Evolutionary conservation across 768 basidiomycete genomes (phyloP).

Genomic region (Mycena pura): DNA sequence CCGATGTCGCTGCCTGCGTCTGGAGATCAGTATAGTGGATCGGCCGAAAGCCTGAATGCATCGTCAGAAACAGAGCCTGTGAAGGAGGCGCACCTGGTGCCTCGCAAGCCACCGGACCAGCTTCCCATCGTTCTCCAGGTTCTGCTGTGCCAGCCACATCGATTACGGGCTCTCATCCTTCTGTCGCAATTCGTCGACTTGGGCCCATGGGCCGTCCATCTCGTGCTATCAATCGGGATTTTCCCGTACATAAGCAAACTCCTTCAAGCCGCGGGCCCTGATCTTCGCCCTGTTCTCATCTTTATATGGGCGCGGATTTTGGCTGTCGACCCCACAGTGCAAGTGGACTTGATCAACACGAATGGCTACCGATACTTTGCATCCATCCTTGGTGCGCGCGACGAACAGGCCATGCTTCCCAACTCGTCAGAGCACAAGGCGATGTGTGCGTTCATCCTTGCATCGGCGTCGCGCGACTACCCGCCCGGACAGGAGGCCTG

Average conservation of each 20-base stretch:
- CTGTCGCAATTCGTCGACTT: slow-evolving; percentile 98
- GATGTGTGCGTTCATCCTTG: slow-evolving; percentile 97
- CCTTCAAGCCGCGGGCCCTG: slow-evolving; percentile 91
- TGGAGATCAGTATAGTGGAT: slow-evolving; percentile 38
- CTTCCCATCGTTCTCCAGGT: slow-evolving; percentile 98
- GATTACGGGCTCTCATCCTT: slow-evolving; percentile 92
- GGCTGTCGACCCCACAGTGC: slow-evolving; percentile 93
- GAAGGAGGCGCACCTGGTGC: slow-evolving; percentile 64
- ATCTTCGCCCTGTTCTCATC: slow-evolving; percentile 95
- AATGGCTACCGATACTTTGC: slow-evolving; percentile 89
- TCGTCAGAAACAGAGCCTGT: slow-evolving; percentile 31
- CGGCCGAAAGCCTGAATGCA: slow-evolving; percentile 37
- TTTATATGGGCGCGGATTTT: slow-evolving; percentile 99
- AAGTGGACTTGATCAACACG: slow-evolving; percentile 85
- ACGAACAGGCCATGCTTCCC: slow-evolving; percentile 78
- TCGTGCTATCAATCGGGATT: slow-evolving; percentile 95
- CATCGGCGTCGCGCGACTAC: slow-evolving; percentile 89
- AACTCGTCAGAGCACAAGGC: slow-evolving; percentile 96
- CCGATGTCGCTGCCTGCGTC: slow-evolving; percentile 72
- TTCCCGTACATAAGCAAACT: slow-evolving; percentile 98
- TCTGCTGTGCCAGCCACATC: slow-evolving; percentile 93
- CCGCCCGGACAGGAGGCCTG: slow-evolving; percentile 88
- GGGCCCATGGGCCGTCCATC: slow-evolving; percentile 97
- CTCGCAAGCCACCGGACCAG: slow-evolving; percentile 94
- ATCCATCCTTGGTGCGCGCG: slow-evolving; percentile 70